Evolutionary conservation across 2,329 filamentous ascomycete genomes (phyloP).

Genomic region (Kalmusia sp.): DNA sequence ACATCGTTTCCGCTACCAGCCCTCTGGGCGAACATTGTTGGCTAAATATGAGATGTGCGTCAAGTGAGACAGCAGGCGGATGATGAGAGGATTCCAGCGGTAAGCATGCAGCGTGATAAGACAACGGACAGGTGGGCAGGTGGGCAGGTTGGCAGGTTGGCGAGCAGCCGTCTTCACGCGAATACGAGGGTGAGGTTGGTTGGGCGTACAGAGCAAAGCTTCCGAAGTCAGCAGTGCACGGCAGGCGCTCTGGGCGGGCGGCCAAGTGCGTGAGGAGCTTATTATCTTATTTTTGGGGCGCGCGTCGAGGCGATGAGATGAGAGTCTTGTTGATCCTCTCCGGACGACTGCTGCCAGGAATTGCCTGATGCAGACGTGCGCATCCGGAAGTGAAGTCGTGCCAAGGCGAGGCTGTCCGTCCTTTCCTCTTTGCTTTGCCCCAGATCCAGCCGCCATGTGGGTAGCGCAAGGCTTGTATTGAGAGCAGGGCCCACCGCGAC

Average conservation of each 20-base stretch:
- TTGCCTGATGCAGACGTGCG: constrained; percentile 8
- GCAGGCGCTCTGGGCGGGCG: too few relatives aligned
- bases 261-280: too few relatives aligned
- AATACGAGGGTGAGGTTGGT: constrained; percentile 9
- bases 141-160: background rate
- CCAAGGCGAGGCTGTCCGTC: constrained; percentile 16
- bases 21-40: constrained; percentile 16
- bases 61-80: constrained; percentile 11
- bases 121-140: background rate
- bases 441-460: constrained; percentile 8
- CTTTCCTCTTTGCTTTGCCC: background rate
- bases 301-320: too few relatives aligned
- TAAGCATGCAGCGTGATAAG: constrained; percentile 12
- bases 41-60: constrained; percentile 18
- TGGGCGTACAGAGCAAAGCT: background rate
- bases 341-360: constrained; percentile 4
- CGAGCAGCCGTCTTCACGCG: background rate
- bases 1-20: constrained; percentile 12
- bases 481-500: constrained; percentile 3
- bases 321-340: constrained; percentile 21
- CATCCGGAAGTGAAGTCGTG: background rate
- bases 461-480: constrained; percentile 1
- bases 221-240: background rate
- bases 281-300: too few relatives aligned
- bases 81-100: background rate